Conservation (phyloP, 208 protist species). For the Trypanosoma cruzi region DNA sequence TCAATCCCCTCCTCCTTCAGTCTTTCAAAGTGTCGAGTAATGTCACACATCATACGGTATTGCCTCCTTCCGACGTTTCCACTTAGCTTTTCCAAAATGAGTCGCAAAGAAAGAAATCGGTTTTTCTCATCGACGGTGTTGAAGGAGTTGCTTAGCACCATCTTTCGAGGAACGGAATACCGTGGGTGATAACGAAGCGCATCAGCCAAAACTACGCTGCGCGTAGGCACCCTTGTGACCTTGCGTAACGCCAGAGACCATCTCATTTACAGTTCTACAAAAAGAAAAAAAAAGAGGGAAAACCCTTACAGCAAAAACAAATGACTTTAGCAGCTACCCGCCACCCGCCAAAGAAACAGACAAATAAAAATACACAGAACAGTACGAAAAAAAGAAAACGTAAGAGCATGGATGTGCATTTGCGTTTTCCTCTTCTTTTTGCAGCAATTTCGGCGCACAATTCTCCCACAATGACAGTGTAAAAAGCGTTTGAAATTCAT, state of each 20-base stretch:
- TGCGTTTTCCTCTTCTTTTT: too few species aligned
- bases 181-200: slow-evolving; percentile 59
- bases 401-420: background rate
- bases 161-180: slow-evolving; percentile 57
- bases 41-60: slow-evolving; percentile 81
- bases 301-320: too few species aligned
- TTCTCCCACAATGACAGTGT: too few species aligned
- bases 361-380: slow-evolving; percentile 13
- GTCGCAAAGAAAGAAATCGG: slow-evolving; percentile 72
- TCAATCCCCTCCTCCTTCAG: slow-evolving; percentile 75
- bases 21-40: slow-evolving; percentile 39
- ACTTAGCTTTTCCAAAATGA: slow-evolving; percentile 75
- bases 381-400: slow-evolving; percentile 12
- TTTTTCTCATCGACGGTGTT: slow-evolving; percentile 81
- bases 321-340: too few species aligned
- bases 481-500: too few species aligned
- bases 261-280: slow-evolving; percentile 10
- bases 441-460: too few species aligned
- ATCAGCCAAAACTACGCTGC: slow-evolving; percentile 38
- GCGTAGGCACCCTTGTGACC: slow-evolving; percentile 54
- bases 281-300: slow-evolving; percentile 22
- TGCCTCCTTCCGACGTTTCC: slow-evolving; percentile 79
- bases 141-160: slow-evolving; percentile 68
- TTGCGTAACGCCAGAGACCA: slow-evolving; percentile 10
- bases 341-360: background rate